phyloP scores from a whole-genome alignment of 495 filamentous ascomycete genomes.

The Saxophila tyrrhenica region DNA sequence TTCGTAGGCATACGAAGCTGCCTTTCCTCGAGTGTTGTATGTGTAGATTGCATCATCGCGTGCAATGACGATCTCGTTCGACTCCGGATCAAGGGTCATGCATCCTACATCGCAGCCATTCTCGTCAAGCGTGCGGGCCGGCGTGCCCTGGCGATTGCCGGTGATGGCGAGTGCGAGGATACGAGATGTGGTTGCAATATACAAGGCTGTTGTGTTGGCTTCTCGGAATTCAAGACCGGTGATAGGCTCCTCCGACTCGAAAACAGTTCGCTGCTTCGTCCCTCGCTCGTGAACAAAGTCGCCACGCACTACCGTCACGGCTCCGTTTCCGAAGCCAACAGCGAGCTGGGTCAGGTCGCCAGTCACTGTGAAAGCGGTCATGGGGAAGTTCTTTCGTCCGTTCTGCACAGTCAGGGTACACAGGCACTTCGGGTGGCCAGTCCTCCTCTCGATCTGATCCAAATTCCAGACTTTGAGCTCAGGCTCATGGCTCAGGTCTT shows the following conservation, averaged over 20 bases:
- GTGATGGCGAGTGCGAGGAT: constrained; percentile 77
- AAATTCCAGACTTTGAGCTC: constrained; percentile 91
- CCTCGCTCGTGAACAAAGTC: constrained; percentile 93
- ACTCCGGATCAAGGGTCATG: constrained; percentile 72
- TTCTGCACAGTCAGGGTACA: constrained; percentile 80
- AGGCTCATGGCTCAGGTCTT: constrained; percentile 77
- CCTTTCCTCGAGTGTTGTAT: constrained; percentile 76
- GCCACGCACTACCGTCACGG: constrained; percentile 84
- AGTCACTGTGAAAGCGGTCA: constrained; percentile 78
- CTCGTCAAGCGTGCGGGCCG: constrained; percentile 77
- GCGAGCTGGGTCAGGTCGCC: constrained; percentile 84
- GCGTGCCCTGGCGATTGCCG: constrained; percentile 78
- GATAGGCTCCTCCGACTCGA: constrained; percentile 92
- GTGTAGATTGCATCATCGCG: constrained; percentile 92
- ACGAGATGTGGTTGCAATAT: constrained; percentile 83
- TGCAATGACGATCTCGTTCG: constrained; percentile 76
- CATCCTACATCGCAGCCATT: constrained; percentile 81
- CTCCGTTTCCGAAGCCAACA: constrained; percentile 89
- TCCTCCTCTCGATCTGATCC: constrained; percentile 91
- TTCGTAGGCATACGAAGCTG: constrained; percentile 80
- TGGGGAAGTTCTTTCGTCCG: constrained; percentile 83
- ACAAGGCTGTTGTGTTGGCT: constrained; percentile 62
- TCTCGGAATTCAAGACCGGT: constrained; percentile 75
- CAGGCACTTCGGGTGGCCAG: constrained; percentile 71
- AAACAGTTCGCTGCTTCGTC: constrained; percentile 90